phyloP scores from a whole-genome alignment of 805 yeast species.

The Schwanniomyces pseudopolymorphus region DNA sequence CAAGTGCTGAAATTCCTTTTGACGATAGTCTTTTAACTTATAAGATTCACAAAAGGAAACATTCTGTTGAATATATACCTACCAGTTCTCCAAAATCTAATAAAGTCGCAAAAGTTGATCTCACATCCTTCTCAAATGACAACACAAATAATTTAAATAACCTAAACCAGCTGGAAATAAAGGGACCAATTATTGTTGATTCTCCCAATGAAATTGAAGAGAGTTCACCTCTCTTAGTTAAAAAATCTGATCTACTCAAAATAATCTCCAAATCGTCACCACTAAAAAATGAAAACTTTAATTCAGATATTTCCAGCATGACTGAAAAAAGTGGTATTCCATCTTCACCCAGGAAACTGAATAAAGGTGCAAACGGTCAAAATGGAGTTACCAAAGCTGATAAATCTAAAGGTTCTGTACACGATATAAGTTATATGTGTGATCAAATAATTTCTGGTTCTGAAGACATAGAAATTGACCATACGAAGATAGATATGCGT shows the following conservation, averaged over 20 bases:
- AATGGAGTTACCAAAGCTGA: background rate
- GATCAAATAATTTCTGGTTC: background rate
- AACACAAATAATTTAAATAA: background rate
- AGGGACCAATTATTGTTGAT: conserved; percentile 1
- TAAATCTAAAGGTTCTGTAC: background rate
- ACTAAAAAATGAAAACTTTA: background rate
- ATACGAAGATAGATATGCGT: background rate
- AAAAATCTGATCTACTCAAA: conserved; percentile 11
- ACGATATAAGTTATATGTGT: background rate
- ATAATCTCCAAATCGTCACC: background rate
- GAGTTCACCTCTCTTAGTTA: conserved; percentile 19
- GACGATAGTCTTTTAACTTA: conserved; percentile 29
- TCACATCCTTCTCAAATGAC: background rate
- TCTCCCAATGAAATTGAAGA: conserved; percentile 19
- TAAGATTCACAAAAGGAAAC: conserved; percentile 14
- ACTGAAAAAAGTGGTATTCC: background rate
- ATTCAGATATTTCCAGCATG: background rate
- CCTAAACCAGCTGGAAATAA: background rate
- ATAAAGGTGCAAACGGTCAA: background rate
- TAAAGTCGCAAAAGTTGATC: background rate
- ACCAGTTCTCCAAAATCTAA: background rate
- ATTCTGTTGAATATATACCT: background rate
- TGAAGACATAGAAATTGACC: background rate
- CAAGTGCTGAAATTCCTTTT: conserved; percentile 3
- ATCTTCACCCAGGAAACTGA: background rate